Evolutionary conservation across 208 protist species (phyloP), one percentile per base, ranked within the genome.

Genomic region (Leishmania martiniquensis): DNA sequence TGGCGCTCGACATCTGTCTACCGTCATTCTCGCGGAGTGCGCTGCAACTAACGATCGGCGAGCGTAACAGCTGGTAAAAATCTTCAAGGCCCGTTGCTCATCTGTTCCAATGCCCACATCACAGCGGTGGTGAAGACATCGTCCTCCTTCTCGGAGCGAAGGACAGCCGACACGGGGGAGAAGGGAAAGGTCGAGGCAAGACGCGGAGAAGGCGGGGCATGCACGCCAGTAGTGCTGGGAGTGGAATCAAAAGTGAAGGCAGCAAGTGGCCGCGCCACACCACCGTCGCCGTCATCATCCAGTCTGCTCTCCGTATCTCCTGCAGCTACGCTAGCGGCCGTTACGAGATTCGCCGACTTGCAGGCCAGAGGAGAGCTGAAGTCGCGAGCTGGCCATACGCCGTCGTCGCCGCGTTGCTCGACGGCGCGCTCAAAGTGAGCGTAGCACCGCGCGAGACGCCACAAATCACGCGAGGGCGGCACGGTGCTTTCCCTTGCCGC

Each of bases 371-470:
- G 65, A 10, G 39, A 47, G 22, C 39, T 49, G 25, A 49, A 3
- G 65, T 20, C 65, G 32, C 52, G 44, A 22, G 15, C 51, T 74
- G 49, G 59, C 69, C 69, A 74, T 60, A 74, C 69, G 13, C 69
- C 69, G 47, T 47, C 71, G 7, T 42, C 55, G 17, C 71, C 71
- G 34, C 51, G 54, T 37, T 75, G 71, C 71, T 75, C 71, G 34
- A 75, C 71, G 6, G 71, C 71, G 42, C 71, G 71, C 42, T 75
- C 71, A 25, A 75, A 55, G 54, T 44, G 71, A 2, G 55, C 55
- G 54, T 75, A 75, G 34, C 71, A 65, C 13, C 71, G 71, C 71
- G 52, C 55, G 34, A 75, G 71, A 13, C 49, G 42, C 47, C 47
- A 42, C 68, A 57, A 2, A 34, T 72, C 68, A 22, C 42, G n/a